phyloP scores from a whole-genome alignment of 805 yeast species.

The Phaffomyces thermotolerans region DNA sequence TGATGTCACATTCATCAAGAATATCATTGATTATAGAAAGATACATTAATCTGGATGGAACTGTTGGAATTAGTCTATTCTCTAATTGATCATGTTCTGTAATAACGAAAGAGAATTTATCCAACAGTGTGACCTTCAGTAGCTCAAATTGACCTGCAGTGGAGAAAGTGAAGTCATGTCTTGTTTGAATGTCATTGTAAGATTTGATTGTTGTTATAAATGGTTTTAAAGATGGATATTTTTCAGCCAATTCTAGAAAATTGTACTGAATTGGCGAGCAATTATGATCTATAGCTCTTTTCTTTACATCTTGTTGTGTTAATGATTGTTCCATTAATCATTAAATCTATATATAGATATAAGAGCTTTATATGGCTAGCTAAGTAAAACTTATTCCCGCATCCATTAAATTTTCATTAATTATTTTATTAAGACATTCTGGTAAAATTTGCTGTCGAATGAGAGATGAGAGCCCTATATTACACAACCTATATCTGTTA shows the following conservation, averaged over 20 bases:
- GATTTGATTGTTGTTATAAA: not conserved
- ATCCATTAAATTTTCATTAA: not conserved
- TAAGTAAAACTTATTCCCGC: too few relatives aligned
- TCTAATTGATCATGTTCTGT: not conserved
- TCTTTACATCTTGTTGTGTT: not conserved
- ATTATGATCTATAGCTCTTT: too few relatives aligned
- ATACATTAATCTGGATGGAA: conserved; percentile 5
- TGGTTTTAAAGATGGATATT: conserved; percentile 1
- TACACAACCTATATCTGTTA: too few relatives aligned
- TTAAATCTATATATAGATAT: too few relatives aligned
- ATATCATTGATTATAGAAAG: not conserved
- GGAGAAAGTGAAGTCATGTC: not conserved
- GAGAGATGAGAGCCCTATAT: too few relatives aligned
- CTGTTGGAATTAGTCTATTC: not conserved
- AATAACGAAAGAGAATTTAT: not conserved
- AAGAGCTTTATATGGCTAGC: too few relatives aligned
- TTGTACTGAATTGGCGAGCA: not conserved
- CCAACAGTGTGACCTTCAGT: not conserved
- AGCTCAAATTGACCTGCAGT: conserved; percentile 3
- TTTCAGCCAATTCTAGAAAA: not conserved
- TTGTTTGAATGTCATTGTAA: not conserved
- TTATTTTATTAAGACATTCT: too few relatives aligned
- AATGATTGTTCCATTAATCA: too few relatives aligned
- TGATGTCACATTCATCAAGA: not conserved
- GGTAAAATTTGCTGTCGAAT: too few relatives aligned